These are phyloP conservation scores for Euphorbia corollata DNA, from an alignment of 441 rosid genomes.

Conservation along the genomic window DNA sequence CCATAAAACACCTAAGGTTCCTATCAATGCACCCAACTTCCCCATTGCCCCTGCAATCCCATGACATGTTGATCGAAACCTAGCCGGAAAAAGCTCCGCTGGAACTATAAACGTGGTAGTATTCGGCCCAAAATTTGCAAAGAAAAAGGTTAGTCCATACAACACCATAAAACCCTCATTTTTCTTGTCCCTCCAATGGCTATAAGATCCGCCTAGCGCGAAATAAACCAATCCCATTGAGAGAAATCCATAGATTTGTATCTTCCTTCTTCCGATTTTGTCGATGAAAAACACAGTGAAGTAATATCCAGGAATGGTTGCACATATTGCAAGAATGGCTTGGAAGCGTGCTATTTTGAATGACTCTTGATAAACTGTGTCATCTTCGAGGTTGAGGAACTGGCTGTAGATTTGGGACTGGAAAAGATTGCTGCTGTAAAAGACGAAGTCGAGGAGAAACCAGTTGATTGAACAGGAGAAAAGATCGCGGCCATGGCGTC, in stretches of 20 bases:
- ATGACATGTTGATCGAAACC: conserved; percentile 73
- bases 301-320: conserved; percentile 66
- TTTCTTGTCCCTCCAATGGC: conserved; percentile 26
- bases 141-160: conserved; percentile 51
- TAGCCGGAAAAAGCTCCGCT: conserved; percentile 69
- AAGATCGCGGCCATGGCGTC: conserved; percentile 55
- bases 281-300: conserved; percentile 56
- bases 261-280: conserved; percentile 46
- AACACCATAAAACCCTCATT: conserved; percentile 35
- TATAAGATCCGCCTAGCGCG: conserved; percentile 42
- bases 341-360: conserved; percentile 34
- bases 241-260: conserved; percentile 55
- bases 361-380: conserved; percentile 32
- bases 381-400: neutral
- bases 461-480: conserved; percentile 46
- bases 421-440: conserved; percentile 50
- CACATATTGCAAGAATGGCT: conserved; percentile 40
- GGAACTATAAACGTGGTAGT: conserved; percentile 75
- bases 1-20: conserved; percentile 46
- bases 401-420: conserved; percentile 40
- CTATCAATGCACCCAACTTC: conserved; percentile 63
- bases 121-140: conserved; percentile 72
- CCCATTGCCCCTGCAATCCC: conserved; percentile 68
- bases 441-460: conserved; percentile 58
- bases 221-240: conserved; percentile 51